phyloP scores from a whole-genome alignment of 2,329 filamentous ascomycete species.

The Exophiala mesophila region DNA sequence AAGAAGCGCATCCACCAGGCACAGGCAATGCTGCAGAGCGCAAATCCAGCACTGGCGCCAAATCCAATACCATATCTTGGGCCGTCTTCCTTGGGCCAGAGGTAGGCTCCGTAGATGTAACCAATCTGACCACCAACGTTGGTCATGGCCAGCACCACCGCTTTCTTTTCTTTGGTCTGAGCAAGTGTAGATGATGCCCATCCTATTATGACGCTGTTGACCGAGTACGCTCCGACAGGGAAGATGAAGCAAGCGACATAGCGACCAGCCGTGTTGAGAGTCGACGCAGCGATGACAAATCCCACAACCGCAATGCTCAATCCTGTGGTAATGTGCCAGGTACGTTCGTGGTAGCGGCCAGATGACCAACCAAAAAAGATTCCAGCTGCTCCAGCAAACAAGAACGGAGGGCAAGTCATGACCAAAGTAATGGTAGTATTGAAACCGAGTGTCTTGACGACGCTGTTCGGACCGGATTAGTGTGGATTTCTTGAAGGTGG shows the following conservation, averaged over 20 bases:
- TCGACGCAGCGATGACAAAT: slow-evolving; percentile 33
- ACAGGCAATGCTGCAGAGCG: slow-evolving; percentile 1
- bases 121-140: slow-evolving; percentile 62
- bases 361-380: slow-evolving; percentile 24
- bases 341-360: slow-evolving; percentile 47
- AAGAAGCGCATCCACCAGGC: slow-evolving; percentile 7
- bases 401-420: slow-evolving; percentile 19
- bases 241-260: slow-evolving; percentile 32
- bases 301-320: slow-evolving; percentile 54
- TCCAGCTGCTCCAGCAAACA: slow-evolving; percentile 25
- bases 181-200: slow-evolving; percentile 56
- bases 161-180: slow-evolving; percentile 41
- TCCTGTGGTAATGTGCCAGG: slow-evolving; percentile 61
- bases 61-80: slow-evolving; percentile 32
- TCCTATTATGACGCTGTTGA: slow-evolving; percentile 40
- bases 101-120: slow-evolving; percentile 65
- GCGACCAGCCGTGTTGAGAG: slow-evolving; percentile 37
- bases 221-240: slow-evolving; percentile 31
- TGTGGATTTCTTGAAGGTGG: neutral
- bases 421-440: slow-evolving; percentile 20
- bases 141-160: slow-evolving; percentile 38
- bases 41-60: slow-evolving; percentile 8
- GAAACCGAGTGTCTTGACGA: slow-evolving; percentile 6
- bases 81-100: slow-evolving; percentile 50
- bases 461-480: slow-evolving; percentile 4